Evolutionary conservation across 2,329 filamentous ascomycete genomes (phyloP).

Genomic region (Blumeria graminis): DNA sequence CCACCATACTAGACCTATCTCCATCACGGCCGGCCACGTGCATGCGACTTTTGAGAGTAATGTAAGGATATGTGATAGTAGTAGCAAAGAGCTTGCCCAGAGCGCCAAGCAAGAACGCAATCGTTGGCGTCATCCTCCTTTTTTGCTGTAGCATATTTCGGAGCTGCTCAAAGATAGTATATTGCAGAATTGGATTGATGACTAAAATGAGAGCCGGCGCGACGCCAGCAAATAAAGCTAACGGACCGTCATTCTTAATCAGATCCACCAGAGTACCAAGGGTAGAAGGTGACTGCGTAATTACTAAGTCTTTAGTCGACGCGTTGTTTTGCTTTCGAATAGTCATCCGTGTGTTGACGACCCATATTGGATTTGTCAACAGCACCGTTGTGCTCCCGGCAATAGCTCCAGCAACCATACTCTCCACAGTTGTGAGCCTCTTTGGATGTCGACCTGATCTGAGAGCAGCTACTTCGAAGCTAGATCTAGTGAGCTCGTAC

Average conservation of each 20-base stretch:
- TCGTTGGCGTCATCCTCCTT: constrained; percentile 50
- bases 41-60: constrained; percentile 95
- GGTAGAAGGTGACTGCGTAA: constrained; percentile 40
- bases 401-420: constrained; percentile 84
- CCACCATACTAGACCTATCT: constrained; percentile 59
- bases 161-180: constrained; percentile 95
- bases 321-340: constrained; percentile 42
- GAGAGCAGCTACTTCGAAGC: constrained; percentile 58
- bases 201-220: constrained; percentile 81
- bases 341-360: constrained; percentile 95
- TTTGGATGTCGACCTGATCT: constrained; percentile 48
- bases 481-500: constrained; percentile 90
- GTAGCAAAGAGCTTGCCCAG: constrained; percentile 89
- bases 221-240: constrained; percentile 75
- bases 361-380: constrained; percentile 97
- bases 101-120: constrained; percentile 79
- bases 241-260: constrained; percentile 59
- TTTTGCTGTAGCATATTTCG: constrained; percentile 72
- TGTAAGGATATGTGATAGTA: constrained; percentile 88
- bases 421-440: constrained; percentile 76
- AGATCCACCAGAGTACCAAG: constrained; percentile 60
- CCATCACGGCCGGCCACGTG: constrained; percentile 61
- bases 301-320: constrained; percentile 20
- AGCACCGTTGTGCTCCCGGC: constrained; percentile 86
- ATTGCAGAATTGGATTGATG: constrained; percentile 95